These are phyloP conservation scores for Rubus idaeus DNA, from an alignment of 306 rosid species.

Conservation along the genomic window DNA sequence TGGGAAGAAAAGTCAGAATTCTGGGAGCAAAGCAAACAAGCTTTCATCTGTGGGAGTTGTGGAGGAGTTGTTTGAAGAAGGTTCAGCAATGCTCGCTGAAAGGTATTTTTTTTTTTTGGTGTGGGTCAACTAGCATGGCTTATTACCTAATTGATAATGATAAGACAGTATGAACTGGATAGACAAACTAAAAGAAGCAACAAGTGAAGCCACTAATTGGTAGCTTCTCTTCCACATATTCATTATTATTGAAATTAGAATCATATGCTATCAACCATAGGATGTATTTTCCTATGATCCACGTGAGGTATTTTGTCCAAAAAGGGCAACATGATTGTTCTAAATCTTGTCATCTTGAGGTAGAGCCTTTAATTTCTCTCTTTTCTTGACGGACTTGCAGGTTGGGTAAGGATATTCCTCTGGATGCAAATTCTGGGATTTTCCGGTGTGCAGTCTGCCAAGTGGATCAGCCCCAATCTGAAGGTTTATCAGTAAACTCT, in stretches of 20 bases:
- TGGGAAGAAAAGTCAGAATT: slow-evolving; percentile 74
- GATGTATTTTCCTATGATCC: neutral
- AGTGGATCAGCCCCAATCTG: slow-evolving; percentile 81
- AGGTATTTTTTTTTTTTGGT: slow-evolving; percentile 41
- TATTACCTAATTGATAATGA: neutral
- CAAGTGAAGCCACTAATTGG: neutral
- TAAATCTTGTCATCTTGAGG: neutral
- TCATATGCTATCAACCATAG: neutral
- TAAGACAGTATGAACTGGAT: neutral
- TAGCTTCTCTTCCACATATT: neutral
- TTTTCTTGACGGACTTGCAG: slow-evolving; percentile 49
- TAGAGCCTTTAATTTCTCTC: slow-evolving; percentile 13
- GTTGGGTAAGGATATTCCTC: slow-evolving; percentile 81
- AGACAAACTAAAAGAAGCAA: neutral
- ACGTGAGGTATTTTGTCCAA: neutral
- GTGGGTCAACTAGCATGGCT: neutral
- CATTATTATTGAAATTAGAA: neutral
- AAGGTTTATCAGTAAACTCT: slow-evolving; percentile 69
- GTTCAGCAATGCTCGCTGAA: slow-evolving; percentile 97
- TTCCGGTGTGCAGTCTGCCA: slow-evolving; percentile 95
- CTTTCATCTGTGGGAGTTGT: slow-evolving; percentile 93
- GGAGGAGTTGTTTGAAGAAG: slow-evolving; percentile 98
- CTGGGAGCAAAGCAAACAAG: slow-evolving; percentile 70
- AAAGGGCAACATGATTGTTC: neutral
- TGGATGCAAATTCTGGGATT: slow-evolving; percentile 60